phyloP scores from a whole-genome alignment of 2,329 filamentous ascomycete genomes.

The Exophiala sp. region DNA sequence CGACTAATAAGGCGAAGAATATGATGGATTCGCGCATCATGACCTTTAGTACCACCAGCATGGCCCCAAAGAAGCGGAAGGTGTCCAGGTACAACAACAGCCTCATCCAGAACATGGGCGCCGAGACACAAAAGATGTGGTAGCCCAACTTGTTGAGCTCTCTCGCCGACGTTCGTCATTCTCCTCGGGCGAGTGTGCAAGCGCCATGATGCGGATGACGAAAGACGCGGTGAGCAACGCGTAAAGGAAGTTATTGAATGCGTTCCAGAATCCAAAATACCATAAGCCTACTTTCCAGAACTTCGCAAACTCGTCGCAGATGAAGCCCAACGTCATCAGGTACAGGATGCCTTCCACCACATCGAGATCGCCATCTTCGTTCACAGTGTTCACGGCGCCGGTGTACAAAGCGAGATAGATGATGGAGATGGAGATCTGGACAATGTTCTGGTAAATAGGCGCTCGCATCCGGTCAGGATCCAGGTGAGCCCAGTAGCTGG shows the following conservation, averaged over 20 bases:
- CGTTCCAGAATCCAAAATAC: conserved; percentile 95
- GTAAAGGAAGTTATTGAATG: conserved; percentile 84
- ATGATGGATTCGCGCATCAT: conserved; percentile 94
- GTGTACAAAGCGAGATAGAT: conserved; percentile 83
- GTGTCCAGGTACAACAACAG: conserved; percentile 88
- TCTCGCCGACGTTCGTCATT: conserved; percentile 47
- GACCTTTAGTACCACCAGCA: conserved; percentile 93
- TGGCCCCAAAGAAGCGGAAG: conserved; percentile 92
- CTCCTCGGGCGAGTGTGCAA: conserved; percentile 54
- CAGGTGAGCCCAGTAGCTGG: conserved; percentile 71
- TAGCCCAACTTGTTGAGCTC: conserved; percentile 78
- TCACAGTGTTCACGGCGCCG: conserved; percentile 87
- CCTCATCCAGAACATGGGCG: conserved; percentile 95
- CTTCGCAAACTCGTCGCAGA: conserved; percentile 81
- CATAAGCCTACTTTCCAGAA: conserved; percentile 89
- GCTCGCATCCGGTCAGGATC: conserved; percentile 92
- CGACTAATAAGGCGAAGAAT: conserved; percentile 83
- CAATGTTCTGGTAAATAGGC: conserved; percentile 84
- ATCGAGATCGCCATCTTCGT: conserved; percentile 76
- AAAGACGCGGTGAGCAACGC: conserved; percentile 71
- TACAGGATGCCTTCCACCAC: conserved; percentile 78
- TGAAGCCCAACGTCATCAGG: conserved; percentile 82
- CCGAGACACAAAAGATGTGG: conserved; percentile 86
- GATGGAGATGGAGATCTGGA: conserved; percentile 78
- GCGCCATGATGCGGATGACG: conserved; percentile 68